Evolutionary conservation across 805 yeast genomes (phyloP), one percentile per base, ranked within the genome.

Genomic region (Lachancea cidri): DNA sequence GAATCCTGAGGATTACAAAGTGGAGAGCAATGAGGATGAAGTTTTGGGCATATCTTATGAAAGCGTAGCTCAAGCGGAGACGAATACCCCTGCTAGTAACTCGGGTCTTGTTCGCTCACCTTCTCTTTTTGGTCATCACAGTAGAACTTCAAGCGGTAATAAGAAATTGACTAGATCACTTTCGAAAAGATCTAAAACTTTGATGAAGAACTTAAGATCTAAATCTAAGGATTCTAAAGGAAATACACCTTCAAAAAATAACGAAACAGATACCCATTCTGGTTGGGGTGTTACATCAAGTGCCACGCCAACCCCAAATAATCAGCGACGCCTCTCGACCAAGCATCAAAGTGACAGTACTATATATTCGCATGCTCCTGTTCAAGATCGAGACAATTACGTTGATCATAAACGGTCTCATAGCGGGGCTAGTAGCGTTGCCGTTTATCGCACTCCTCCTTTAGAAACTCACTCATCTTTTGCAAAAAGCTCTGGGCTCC

Each of bases 201-300:
- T 57, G 30, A 54, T 60, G 29, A 46, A 49, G 33, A 50, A 51
- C 33, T 37, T 58, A 29, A 54, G 55, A 42, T 45, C 50, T 7
- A 52, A 48, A 38, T 45, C 44, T 33, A 50, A 34, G 20, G 36
- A 35, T 14, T 9, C 36, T 5, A 36, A 29, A 4, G 27, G 31
- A 17, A 29, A 18, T 6, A 17, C 42, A 3, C n/a, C 43, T 14
- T 32, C 43, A 11, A 39, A 36, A 13, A 30, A 20, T 7, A 44
- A 44, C 8, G 47, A 41, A 13, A 33, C 36, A 11, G 64, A 59
- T 41, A 59, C 65, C 0, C 62, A 59, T 46, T 56, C 65, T 3
- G 65, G 65, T 13, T 60, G 65, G 65, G 65, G 65, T 27, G 64
- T 59, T 4, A 29, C 50, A n/a, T 29, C 52, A 9, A 8, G 30